Evolutionary conservation across 331 rosid genomes (phyloP), one percentile per base, ranked within the genome.

Genomic region (Acacia concinna): DNA sequence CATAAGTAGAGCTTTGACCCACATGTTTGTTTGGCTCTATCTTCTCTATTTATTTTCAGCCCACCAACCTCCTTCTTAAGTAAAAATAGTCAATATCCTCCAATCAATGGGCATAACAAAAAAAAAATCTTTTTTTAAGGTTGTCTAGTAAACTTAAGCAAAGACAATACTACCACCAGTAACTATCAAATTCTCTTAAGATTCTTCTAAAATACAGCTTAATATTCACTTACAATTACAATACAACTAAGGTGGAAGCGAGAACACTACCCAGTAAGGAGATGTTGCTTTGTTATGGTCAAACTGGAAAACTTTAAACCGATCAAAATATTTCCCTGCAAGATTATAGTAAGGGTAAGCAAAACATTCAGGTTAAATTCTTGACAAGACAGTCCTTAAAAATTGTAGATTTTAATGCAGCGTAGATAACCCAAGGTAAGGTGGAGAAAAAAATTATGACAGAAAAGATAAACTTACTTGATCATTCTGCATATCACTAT

Each of bases 241-340:
- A 81, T 57, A 66, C 15, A 66, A 76, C 79, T 41, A 76, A 46
- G 68, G 78, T 38, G 46, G 34, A 75, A 70, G 81, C 40, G 74
- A 85, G 70, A 80, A 51, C 38, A 59, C 67, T 89, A 95, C 98
- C 98, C 92, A 32, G 74, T 28, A 79, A 86, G 85, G 79, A 86
- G 85, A 87, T 87, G 87, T 83, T 93, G 97, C 86, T 93, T 95
- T 97, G 90, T 81, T 71, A 87, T 84, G 77, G 89, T 90, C 96
- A 95, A 79, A 87, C 89, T 88, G 80, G 96, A 90, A 77, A 91
- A 87, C 86, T 91, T 93, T 83, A 95, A 81, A 44, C 99, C 98
- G 25, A 93, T 86, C 81, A 71, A 69, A 47, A 90, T 73, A 78
- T 89, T 90, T 62, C 86, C 97, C 99, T 95, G 91, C 38, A 68